Base-by-base conservation (phyloP, 1,284 basidiomycete species). In the Tetrapyrgos nigripes region DNA sequence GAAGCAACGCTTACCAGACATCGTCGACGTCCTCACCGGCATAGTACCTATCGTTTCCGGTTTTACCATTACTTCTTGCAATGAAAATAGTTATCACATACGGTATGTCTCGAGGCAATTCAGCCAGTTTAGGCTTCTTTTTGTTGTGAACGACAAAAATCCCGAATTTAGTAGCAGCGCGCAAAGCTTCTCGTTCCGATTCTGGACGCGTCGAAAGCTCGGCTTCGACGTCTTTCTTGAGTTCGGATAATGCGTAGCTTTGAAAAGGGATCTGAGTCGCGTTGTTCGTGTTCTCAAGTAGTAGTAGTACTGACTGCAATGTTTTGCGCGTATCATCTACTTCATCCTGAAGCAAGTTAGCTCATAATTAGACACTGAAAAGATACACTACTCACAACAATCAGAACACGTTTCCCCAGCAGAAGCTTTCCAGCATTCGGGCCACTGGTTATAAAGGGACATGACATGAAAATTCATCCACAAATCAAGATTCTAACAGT, bases 101-200 rank as follows among this genome's bases (percentile, higher is more conserved):
- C 87, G 83, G 84, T 44, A 85, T 79, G 53, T 84, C 83, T 3
- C 76, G 66, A 9, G 94, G 92, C 47, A 98, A 75, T 45, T 83
- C 74, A 26, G 86, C 94, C 44, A 88, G 73, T 77, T 98, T 98
- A 46, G 82, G 79, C 78, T 97, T 97, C 62, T 87, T 79, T 78
- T 97, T 97, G 82, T 97, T 97, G 77, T 97, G 95, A 17, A 98
- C 96, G 37, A 97, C 95, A 70, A 97, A 98, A 64, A 97, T 81
- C 1, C 86, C 94, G 62, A 97, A 93, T 73, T 91, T 82, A 44
- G 96, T 95, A 1, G 76, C 73, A 1, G 67, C 68, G 61, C 87
- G 85, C 57, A 91, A 76, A 2, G 82, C 83, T 28, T 88, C 88
- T 57, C 92, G 87, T 69, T 95, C 88, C 11, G 80, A 73, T 70